A percentile compares a stretch with the other conserved stretches of the same genome.
Evolutionary conservation across 148 eudicot species (phyloP).

Genomic region (Rheum nobile): DNA sequence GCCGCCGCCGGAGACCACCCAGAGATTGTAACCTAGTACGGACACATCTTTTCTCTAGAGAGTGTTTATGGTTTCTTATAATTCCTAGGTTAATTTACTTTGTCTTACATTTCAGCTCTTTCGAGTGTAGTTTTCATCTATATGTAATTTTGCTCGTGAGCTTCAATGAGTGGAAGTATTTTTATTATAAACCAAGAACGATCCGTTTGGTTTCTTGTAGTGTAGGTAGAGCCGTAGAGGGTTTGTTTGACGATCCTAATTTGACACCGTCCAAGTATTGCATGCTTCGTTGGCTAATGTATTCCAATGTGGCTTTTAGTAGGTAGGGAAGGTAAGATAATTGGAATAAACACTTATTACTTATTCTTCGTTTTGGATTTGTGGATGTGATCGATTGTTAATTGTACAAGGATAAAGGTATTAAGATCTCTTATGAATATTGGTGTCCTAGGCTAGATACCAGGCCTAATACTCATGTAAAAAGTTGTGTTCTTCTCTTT

Average conservation of each 20-base stretch:
- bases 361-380: no score
- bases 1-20: no score
- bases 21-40: no score
- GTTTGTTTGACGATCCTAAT: conserved; percentile 5
- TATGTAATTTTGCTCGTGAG: conserved; percentile 4
- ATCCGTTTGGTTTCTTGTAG: conserved; percentile 36
- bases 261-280: conserved; percentile 15
- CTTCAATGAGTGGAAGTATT: conserved; percentile 65
- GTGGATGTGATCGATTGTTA: neutral
- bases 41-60: no score
- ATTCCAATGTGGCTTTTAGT: no score
- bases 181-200: conserved; percentile 43
- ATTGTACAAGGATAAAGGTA: neutral
- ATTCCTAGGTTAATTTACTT: conserved; percentile 31
- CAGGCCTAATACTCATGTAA: conserved; percentile 18
- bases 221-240: conserved; percentile 20
- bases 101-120: neutral
- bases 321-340: no score
- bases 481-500: conserved; percentile 2
- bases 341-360: neutral
- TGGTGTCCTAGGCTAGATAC: no score
- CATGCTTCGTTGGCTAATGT: no score
- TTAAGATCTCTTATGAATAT: conserved; percentile 10
- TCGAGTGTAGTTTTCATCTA: neutral
- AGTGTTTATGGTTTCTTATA: no score